Base-by-base conservation (phyloP, 129 eudicot genomes). In the Mikania micrantha region DNA sequence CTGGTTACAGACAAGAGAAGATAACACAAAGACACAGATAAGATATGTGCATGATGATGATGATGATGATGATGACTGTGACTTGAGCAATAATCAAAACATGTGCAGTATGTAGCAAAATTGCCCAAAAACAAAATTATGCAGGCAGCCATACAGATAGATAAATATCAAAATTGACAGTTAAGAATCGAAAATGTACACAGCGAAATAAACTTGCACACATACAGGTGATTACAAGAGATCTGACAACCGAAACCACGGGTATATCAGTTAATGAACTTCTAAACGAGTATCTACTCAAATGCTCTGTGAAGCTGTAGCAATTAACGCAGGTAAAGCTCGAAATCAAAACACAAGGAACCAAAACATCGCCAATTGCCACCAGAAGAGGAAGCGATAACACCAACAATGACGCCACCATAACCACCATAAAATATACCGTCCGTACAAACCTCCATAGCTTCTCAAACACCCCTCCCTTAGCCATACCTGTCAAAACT, bases 211-310 rank as follows among this genome's bases (percentile, higher is more conserved):
- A 70, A 69, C 2, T n/a, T 35, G 35, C 22, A 31, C 36, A 72
- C 95, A 29, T 93, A 93, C 99, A 86, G 60, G 82, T 83, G 76
- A 93, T 93, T 4, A 93, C 63, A 76, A 93, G 88, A 68, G 99
- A 93, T 89, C 99, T 86, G 86, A 86, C 28, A 25, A 85, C 39
- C 15, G 99, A 89, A 69, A 93, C 95, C 5, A 93, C 73, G 15
- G 99, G 99, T 66, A 93, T 78, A 74, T 93, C 99, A 44, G 72
- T 74, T 78, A 93, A 82, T 7, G 99, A 93, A 65, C 81, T 84
- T 79, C 79, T 83, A 83, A 93, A 93, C 19, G 80, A 77, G 71
- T 93, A 93, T 77, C 90, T 77, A 28, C 64, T n/a, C 69, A 93
- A 72, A 77, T 87, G 92, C 73, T 93, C 80, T 53, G 49, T 79